These are phyloP conservation scores for Pythium dissimile DNA, from an alignment of 352 stramenopile species.

Conservation along the genomic window DNA sequence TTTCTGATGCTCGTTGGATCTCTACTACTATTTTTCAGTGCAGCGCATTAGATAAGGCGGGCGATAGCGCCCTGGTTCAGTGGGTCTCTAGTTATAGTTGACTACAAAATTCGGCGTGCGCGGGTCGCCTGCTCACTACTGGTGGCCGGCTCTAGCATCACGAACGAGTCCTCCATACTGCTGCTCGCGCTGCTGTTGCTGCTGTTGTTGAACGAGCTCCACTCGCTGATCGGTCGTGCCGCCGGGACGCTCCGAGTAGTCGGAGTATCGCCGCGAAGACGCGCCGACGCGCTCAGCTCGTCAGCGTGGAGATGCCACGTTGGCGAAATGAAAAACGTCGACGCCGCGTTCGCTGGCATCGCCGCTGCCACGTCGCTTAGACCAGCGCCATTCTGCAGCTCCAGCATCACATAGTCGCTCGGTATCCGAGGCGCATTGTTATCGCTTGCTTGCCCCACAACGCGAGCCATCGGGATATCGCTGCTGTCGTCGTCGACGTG, in stretches of 20 bases:
- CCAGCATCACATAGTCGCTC: conserved; percentile 81
- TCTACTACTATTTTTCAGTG: no score
- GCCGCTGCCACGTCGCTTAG: conserved; percentile 29
- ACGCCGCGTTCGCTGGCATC: conserved; percentile 28
- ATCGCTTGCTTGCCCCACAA: conserved; percentile 36
- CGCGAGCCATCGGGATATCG: conserved; percentile 51
- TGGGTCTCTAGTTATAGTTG: no score
- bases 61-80: no score
- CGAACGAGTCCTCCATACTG: conserved; percentile 68
- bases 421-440: conserved; percentile 28
- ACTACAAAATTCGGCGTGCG: conserved; percentile 20
- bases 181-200: conserved; percentile 16
- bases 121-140: conserved; percentile 14
- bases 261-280: conserved; percentile 21
- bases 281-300: conserved; percentile 71
- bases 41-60: no score
- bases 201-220: conserved; percentile 6
- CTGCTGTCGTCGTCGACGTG: background rate
- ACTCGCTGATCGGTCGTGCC: conserved; percentile 11
- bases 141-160: conserved; percentile 46
- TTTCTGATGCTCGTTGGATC: no score
- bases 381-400: conserved; percentile 64
- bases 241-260: background rate
- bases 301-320: conserved; percentile 75
- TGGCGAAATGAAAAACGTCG: conserved; percentile 82